Conservation (phyloP, 805 yeast species). For the Saccharomycopsis fibuligera region DNA sequence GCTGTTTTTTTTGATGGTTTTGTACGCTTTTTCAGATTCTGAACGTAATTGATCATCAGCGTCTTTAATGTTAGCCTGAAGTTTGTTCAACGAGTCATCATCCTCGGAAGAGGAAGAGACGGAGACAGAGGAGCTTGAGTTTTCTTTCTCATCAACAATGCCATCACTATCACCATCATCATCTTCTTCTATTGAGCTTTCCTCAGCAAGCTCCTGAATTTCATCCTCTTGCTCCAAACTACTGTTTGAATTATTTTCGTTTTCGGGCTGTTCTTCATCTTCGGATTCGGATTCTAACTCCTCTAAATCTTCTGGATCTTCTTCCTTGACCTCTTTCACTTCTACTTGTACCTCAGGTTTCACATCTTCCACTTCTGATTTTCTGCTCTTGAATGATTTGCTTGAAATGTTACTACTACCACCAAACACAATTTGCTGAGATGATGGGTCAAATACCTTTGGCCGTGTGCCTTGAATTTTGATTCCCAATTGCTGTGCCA, state of each 20-base stretch:
- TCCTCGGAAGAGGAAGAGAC: background rate
- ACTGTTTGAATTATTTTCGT: background rate
- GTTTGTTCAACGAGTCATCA: constrained; percentile 8
- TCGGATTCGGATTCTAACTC: constrained; percentile 4
- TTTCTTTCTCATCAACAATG: background rate
- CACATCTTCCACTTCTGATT: background rate
- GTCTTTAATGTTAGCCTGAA: constrained; percentile 7
- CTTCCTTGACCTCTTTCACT: background rate
- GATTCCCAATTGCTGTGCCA: constrained; percentile 18
- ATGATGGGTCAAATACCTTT: constrained; percentile 7
- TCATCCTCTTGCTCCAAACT: background rate
- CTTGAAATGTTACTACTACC: background rate
- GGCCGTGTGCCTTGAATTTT: constrained; percentile 16
- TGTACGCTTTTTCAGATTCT: constrained; percentile 1
- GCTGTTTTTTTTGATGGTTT: background rate
- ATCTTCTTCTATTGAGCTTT: background rate
- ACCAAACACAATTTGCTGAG: constrained; percentile 1
- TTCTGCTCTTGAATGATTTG: constrained; percentile 8
- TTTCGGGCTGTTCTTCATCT: background rate
- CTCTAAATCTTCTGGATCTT: constrained; percentile 5
- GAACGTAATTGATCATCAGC: constrained; percentile 5
- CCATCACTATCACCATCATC: constrained; percentile 1
- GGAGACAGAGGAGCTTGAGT: background rate
- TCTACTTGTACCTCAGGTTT: background rate
- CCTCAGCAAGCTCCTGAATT: background rate